A percentile compares a stretch with the other conserved stretches of the same genome.
phyloP scores from a whole-genome alignment of 108 stramenopile genomes.

The Cafeteria roenbergensis region DNA sequence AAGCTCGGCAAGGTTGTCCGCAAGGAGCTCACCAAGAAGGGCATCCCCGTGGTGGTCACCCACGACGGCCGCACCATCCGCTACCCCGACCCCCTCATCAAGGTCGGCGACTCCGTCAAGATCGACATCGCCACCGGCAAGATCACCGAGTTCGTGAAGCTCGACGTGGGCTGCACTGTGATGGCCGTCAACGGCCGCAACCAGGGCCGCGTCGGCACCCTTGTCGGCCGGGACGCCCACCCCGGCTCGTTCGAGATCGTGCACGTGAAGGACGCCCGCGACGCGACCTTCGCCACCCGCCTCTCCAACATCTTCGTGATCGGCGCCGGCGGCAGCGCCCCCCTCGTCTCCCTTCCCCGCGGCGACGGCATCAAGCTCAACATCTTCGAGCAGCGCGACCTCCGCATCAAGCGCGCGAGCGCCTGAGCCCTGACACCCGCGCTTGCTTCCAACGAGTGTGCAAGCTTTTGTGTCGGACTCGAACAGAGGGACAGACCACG shows the following conservation, averaged over 20 bases:
- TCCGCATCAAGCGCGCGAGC: no score
- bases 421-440: no score
- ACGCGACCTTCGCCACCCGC: constrained; percentile 88
- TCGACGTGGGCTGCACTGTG: constrained; percentile 85
- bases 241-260: constrained; percentile 94
- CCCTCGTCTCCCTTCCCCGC: constrained; percentile 81
- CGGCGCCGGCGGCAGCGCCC: constrained; percentile 61
- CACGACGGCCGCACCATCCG: constrained; percentile 99
- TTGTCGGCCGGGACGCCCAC: constrained; percentile 90
- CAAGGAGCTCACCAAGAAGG: constrained; percentile 66
- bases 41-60: constrained; percentile 91
- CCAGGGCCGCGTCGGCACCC: constrained; percentile 84
- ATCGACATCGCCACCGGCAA: constrained; percentile 85
- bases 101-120: constrained; percentile 97
- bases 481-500: no score
- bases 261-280: constrained; percentile 88
- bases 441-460: no score
- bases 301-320: constrained; percentile 84
- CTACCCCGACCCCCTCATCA: constrained; percentile 92
- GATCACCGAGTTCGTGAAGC: constrained; percentile 79
- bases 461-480: no score
- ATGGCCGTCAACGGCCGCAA: constrained; percentile 91
- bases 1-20: constrained; percentile 98
- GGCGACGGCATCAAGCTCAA: constrained; percentile 97
- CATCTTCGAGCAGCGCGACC: constrained; percentile 79